Evolutionary conservation across 257 asterid genomes (phyloP), one percentile per base, ranked within the genome.

Genomic region (Datura wrightii): DNA sequence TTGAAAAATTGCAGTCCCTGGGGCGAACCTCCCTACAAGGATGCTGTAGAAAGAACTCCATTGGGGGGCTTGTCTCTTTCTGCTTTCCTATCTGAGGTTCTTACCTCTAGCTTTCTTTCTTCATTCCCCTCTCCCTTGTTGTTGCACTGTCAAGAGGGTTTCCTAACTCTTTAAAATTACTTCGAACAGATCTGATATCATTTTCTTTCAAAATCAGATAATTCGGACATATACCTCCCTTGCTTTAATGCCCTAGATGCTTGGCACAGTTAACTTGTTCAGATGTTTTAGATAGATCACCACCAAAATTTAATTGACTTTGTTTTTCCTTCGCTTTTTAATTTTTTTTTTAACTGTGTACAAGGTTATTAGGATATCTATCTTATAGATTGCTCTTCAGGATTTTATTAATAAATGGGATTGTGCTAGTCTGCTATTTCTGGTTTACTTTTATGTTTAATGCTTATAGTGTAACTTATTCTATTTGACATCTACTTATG

Each of bases 71-170:
- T 95, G 86, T 93, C 98, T 89, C 91, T 97, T 85, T 90, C 96
- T 85, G 98, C 95, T 53, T 95, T 95, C 90, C 93, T 95, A 41
- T 94, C 97, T 34, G 97, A 95, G 99, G 98, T 97, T 87, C 69
- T 53, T 78, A 52, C 65, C 60, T 0, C 34, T 52, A 78, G 1
- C 59, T 52, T 78, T 52, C 82, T 34, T 76, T 50, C 15, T 70
- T 78, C 63, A 34, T 34, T 36, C 48, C 31, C 48, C 48, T 76
- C 82, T 8, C 48, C 39, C 71, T 82, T 10, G 85, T 83, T 83
- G 62, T 81, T 83, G 82, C 59, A 70, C 70, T 14, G 60, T 50
- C 85, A 39, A 70, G 67, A 41, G 82, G 60, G 59, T 50, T 19
- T 52, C 13, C n/a, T 31, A 76, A 78, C 44, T 52, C 63, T 78